Evolutionary conservation across 2,329 filamentous ascomycete species (phyloP), one percentile per base, ranked within the genome.

Genomic region (Verticillium albo-atrum): DNA sequence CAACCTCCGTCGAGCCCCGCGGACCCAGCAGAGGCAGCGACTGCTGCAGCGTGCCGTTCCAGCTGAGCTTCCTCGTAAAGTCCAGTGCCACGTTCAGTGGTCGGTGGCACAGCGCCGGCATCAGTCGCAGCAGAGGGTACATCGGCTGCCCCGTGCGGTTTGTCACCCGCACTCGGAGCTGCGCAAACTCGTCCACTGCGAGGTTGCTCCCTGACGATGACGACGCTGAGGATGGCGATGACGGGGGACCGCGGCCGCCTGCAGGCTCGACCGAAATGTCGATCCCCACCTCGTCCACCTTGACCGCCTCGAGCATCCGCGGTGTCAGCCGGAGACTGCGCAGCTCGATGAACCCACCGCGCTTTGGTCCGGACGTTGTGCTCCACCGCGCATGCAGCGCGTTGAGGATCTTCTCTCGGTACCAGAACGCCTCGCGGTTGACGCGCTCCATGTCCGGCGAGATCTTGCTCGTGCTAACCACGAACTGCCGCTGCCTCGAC

Each of bases 381-480:
- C 79, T 84, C 93, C 93, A 97, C 0, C 81, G 84, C 0, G 89
- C 92, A 27, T 80, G 81, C 10, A 97, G 75, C 50, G 81, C 79
- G 61, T 89, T 87, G 3, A 97, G 81, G 2, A 97, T 82, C 68
- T 86, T 87, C 71, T 96, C 90, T 17, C 92, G 86, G 72, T 92
- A 97, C 93, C 93, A 97, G 71, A 97, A 97, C 0, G 88, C 86
- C 74, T 97, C 92, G 56, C 93, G 82, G 61, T 83, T 89, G 14
- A 87, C 84, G 34, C 90, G 85, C 74, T 97, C 93, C 51, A 83
- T 84, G 64, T 95, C 91, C 0, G 91, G 90, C 0, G 89, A 88
- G 59, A 93, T 85, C 67, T 90, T 90, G 69, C 86, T 88, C 17
- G 88, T 85, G 72, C 90, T 95, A 51, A 97, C 91, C 30, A 97